Base-by-base conservation (phyloP, 2,329 filamentous ascomycete genomes). In the Passalora sequoiae region DNA sequence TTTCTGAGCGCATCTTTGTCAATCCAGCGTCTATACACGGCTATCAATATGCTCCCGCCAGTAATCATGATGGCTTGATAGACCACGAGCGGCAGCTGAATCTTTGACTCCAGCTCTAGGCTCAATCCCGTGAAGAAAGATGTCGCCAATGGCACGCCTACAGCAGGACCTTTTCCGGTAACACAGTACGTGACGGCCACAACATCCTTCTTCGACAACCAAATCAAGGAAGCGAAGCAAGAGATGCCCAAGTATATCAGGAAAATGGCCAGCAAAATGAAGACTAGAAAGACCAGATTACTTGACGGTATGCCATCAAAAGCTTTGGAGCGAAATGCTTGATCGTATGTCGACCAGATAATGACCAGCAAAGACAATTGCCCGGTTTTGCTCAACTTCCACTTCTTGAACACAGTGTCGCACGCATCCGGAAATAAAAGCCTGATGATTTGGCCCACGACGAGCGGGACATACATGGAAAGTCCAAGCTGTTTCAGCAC, bases 141-240 rank as follows among this genome's bases (percentile, higher is more conserved):
- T 22, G 78, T 77, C 38, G 78, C 73, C 20, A 87, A 60, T 0
- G 83, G 83, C 6, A 87, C 83, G 0, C 83, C 82, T 44, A 87
- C 69, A 2, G 78, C 80, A 1, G 82, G 81, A 2, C 83, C 85
- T 64, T 88, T 88, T 10, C 83, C 83, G 0, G 83, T 81, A 19
- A 79, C 81, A 55, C 82, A 86, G 62, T 86, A 86, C 54, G 82
- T 86, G 10, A 85, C 77, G 0, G 84, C 81, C 38, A 86, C 76
- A 0, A 82, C 76, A 54, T 86, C 78, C 45, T 76, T 73, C 27
- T 74, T 74, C 0, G 73, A 66, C 60, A 84, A 70, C 55, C 73
- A 77, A 25, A 71, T 63, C 2, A 74, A 61, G 1, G 72, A 73
- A 1, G 78, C 69, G 27, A 68, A 69, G 51, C 77, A 78, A 47